Conservation (phyloP, 495 filamentous ascomycete genomes). For the Podospora conica region DNA sequence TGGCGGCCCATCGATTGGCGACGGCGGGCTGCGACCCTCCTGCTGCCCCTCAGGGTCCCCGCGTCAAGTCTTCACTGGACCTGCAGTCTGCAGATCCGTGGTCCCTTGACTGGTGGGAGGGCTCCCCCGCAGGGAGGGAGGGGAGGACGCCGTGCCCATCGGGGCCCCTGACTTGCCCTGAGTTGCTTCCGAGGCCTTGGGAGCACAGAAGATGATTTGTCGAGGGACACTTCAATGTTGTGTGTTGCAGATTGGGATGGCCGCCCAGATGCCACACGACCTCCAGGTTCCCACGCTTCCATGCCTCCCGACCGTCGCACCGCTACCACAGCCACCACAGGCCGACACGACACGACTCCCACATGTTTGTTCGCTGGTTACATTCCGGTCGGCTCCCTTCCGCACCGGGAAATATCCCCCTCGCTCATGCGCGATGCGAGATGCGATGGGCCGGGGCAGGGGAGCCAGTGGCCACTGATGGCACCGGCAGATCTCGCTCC, state of each 20-base stretch:
- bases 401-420: neutral
- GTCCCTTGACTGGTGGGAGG: too few species aligned
- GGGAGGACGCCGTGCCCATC: too few species aligned
- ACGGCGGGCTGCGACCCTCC: neutral
- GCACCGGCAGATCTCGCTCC: neutral
- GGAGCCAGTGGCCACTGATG: neutral
- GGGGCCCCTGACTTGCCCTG: too few species aligned
- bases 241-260: neutral
- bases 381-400: neutral
- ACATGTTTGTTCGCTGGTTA: neutral
- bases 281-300: too few species aligned
- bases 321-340: too few species aligned
- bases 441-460: neutral
- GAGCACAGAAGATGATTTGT: neutral
- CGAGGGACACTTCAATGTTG: too few species aligned
- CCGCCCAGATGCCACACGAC: neutral
- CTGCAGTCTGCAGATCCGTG: neutral
- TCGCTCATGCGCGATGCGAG: neutral
- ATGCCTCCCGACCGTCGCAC: neutral
- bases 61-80: too few species aligned
- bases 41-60: too few species aligned
- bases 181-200: neutral
- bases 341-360: too few species aligned
- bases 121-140: too few species aligned
- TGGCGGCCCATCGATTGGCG: constrained; percentile 13